These are phyloP conservation scores for Metroxylon sagu DNA, from an alignment of 176 grass and related monocot genomes.

Conservation along the genomic window DNA sequence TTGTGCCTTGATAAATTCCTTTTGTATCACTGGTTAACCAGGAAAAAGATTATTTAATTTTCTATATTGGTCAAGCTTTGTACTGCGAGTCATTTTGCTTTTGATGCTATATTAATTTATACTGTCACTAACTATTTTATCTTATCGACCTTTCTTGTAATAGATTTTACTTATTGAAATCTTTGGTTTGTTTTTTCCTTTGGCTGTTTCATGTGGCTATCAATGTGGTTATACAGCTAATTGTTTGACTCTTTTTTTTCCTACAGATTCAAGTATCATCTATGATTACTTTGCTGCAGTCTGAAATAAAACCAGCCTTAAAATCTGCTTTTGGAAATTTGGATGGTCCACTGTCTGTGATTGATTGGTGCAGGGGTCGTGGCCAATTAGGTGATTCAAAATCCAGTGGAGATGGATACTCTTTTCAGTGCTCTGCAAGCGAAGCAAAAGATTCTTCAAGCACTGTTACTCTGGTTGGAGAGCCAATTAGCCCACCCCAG, in stretches of 20 bases:
- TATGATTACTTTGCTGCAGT: conserved; percentile 79
- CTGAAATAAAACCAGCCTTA: conserved; percentile 80
- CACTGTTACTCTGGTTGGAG: conserved; percentile 42
- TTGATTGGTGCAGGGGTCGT: conserved; percentile 93
- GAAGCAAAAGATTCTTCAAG: conserved; percentile 56
- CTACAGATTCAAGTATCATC: conserved; percentile 73
- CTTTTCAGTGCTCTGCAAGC: conserved; percentile 47
- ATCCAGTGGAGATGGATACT: conserved; percentile 44
- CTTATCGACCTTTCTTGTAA: not conserved
- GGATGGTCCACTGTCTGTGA: conserved; percentile 81
- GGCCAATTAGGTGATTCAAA: conserved; percentile 37
- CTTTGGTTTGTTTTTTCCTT: too few species aligned
- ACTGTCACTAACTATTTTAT: not conserved
- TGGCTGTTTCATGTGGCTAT: too few species aligned
- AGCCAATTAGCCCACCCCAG: conserved; percentile 65
- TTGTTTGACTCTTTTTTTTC: conserved; percentile 15
- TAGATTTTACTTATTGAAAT: too few species aligned
- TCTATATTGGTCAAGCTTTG: too few species aligned
- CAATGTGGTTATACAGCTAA: too few species aligned
- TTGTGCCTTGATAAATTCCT: too few species aligned
- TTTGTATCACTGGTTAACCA: too few species aligned
- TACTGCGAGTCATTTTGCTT: not conserved
- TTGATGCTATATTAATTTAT: not conserved
- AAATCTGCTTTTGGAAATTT: conserved; percentile 83
- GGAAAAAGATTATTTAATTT: too few species aligned